A percentile compares a stretch with the other conserved stretches of the same genome.
Evolutionary conservation across 1,284 basidiomycete species (phyloP).

Genomic region (Microbotryum silenes-acaulis): DNA sequence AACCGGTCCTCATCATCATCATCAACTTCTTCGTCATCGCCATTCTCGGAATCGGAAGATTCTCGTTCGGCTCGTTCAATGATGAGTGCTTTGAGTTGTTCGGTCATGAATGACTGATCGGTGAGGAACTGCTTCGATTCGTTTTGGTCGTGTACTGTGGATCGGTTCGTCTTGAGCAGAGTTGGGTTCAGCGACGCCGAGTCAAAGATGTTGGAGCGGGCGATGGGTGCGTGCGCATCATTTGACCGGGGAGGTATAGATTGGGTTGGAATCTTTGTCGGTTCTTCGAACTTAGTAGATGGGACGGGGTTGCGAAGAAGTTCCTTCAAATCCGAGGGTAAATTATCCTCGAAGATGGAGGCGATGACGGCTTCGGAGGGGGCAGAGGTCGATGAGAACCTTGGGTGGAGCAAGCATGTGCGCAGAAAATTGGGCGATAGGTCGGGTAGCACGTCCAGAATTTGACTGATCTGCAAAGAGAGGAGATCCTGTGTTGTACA

Average conservation of each 20-base stretch:
- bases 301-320: background rate
- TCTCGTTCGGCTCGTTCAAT: conserved; percentile 60
- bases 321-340: conserved; percentile 43
- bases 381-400: conserved; percentile 35
- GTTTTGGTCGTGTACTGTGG: too few relatives aligned
- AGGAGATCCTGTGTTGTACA: conserved; percentile 38
- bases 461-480: conserved; percentile 54
- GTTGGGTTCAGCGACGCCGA: conserved; percentile 58
- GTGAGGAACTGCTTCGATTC: background rate
- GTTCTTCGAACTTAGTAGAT: too few relatives aligned
- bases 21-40: conserved; percentile 50
- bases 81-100: conserved; percentile 39
- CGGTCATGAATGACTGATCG: conserved; percentile 12
- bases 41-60: conserved; percentile 59
- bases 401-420: conserved; percentile 49
- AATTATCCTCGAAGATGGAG: conserved; percentile 57
- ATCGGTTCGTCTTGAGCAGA: background rate
- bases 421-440: conserved; percentile 52
- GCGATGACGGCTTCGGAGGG: conserved; percentile 52
- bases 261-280: background rate
- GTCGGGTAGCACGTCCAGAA: conserved; percentile 63
- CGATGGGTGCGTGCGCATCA: conserved; percentile 25
- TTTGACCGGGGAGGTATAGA: background rate
- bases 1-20: background rate
- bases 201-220: conserved; percentile 64